phyloP scores from a whole-genome alignment of 768 basidiomycete genomes.

The Nidula microcarpa region DNA sequence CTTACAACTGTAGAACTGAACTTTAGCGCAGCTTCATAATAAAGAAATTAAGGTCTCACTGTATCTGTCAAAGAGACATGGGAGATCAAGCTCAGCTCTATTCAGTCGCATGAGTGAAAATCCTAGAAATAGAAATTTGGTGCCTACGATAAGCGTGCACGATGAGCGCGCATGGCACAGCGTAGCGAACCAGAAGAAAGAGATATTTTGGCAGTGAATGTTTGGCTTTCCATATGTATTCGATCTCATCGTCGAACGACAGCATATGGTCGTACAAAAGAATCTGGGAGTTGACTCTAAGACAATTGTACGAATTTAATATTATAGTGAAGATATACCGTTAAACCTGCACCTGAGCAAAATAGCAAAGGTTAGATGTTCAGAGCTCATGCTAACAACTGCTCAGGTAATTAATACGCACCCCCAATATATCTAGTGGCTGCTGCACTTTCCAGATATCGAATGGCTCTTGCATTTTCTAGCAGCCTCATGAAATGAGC shows the following conservation, averaged over 20 bases:
- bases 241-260: constrained; percentile 35
- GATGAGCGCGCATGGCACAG: constrained; percentile 24
- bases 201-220: constrained; percentile 30
- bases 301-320: neutral
- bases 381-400: too few species aligned
- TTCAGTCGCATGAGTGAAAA: neutral
- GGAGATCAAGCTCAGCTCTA: neutral
- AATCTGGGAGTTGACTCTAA: constrained; percentile 12
- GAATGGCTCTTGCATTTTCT: too few species aligned
- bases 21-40: neutral
- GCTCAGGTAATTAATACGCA: too few species aligned
- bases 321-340: neutral
- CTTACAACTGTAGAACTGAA: neutral
- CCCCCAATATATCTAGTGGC: too few species aligned
- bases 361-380: neutral
- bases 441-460: too few species aligned
- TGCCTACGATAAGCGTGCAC: constrained; percentile 23
- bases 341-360: neutral
- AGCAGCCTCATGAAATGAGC: too few species aligned
- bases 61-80: neutral
- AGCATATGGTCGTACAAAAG: constrained; percentile 40
- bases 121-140: neutral
- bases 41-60: neutral
- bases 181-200: constrained; percentile 37
- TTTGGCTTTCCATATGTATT: constrained; percentile 35